Conservation (phyloP, 1,139 yeast genomes). For the Kurtzmaniella quercitrusa region DNA sequence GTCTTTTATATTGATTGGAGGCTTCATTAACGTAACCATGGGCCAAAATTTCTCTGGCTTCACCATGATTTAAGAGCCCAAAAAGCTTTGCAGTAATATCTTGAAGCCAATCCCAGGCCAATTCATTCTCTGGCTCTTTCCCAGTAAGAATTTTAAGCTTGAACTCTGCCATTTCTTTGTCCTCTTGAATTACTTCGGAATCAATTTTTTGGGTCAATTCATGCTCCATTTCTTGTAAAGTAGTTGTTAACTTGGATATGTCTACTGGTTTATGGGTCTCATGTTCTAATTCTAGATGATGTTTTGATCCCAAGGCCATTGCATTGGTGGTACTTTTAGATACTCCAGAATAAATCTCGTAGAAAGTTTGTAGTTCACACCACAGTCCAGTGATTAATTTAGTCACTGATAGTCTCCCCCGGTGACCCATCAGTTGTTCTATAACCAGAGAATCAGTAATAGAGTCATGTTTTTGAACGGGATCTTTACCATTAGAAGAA, state of each 20-base stretch:
- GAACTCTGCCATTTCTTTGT: slow-evolving; percentile 1
- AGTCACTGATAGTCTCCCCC: slow-evolving; percentile 40
- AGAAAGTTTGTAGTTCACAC: slow-evolving; percentile 50
- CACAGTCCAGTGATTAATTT: slow-evolving; percentile 42
- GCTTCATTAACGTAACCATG: slow-evolving; percentile 46
- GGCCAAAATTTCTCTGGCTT: slow-evolving; percentile 57
- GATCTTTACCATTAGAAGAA: too few species aligned
- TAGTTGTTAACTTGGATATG: slow-evolving; percentile 14
- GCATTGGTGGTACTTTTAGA: slow-evolving; percentile 20
- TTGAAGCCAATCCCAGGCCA: slow-evolving; percentile 32
- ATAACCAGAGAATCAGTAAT: neutral
- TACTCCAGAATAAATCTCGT: slow-evolving; percentile 37
- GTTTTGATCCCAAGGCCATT: slow-evolving; percentile 35
- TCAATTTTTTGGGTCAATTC: slow-evolving; percentile 6
- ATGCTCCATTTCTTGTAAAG: slow-evolving; percentile 14
- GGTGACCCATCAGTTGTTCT: too few species aligned
- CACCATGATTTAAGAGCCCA: slow-evolving; percentile 39
- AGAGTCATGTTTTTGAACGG: too few species aligned
- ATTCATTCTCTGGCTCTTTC: slow-evolving; percentile 13
- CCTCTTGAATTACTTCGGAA: neutral
- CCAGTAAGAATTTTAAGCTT: slow-evolving; percentile 11
- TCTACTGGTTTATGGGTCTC: slow-evolving; percentile 31
- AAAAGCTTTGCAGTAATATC: slow-evolving; percentile 29
- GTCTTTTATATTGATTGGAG: slow-evolving; percentile 16
- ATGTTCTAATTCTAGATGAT: slow-evolving; percentile 41